Percentiles rank a stretch among this genome's conserved stretches.
Conservation (phyloP, 768 basidiomycete species). For the Tulasnella sp. region DNA sequence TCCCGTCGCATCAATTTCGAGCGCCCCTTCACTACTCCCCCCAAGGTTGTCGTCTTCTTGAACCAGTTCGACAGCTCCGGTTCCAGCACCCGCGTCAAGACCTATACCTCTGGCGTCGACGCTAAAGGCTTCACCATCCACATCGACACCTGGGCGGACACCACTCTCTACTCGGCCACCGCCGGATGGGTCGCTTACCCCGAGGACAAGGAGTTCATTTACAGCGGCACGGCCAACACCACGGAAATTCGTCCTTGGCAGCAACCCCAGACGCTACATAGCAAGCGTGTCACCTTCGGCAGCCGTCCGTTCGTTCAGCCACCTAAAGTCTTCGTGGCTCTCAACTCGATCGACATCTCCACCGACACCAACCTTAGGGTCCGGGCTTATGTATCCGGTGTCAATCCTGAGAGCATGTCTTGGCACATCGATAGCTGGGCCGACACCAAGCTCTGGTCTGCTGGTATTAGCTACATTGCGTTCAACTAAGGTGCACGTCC, state of each 20-base stretch:
- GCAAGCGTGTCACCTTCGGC: neutral
- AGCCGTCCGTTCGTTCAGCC: neutral
- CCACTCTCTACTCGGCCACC: neutral
- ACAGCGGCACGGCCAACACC: neutral
- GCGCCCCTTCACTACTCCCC: neutral
- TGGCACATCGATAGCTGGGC: conserved; percentile 28
- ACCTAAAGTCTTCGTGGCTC: conserved; percentile 16
- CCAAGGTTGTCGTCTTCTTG: neutral
- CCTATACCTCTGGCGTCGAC: neutral
- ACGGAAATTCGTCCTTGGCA: neutral
- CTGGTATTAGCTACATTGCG: conserved; percentile 22
- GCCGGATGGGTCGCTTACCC: neutral
- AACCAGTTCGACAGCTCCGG: neutral
- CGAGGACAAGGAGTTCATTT: neutral
- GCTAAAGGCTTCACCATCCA: neutral
- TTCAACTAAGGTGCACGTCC: conserved; percentile 1
- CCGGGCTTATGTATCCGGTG: neutral
- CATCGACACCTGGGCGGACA: neutral
- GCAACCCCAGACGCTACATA: neutral
- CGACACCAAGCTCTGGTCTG: conserved; percentile 22
- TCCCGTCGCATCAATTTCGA: neutral
- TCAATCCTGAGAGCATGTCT: conserved; percentile 15
- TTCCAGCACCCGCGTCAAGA: neutral
- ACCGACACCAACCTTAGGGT: conserved; percentile 6
- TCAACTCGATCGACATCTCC: conserved; percentile 21